Evolutionary conservation across 2,329 filamentous ascomycete genomes (phyloP).

Genomic region (Fusarium tjaetaba): DNA sequence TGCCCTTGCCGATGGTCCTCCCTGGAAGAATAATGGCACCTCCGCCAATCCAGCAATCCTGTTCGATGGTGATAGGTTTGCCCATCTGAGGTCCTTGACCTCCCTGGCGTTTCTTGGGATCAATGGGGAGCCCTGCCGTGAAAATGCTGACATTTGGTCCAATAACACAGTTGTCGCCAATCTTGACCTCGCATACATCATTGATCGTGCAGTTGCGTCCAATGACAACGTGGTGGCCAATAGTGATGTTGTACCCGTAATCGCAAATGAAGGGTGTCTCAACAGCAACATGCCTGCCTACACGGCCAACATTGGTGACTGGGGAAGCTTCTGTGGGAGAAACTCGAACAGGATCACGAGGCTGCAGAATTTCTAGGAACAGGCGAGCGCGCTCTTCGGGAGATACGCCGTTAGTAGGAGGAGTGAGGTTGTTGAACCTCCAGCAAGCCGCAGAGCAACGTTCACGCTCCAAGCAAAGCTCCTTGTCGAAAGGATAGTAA

Average conservation of each 20-base stretch:
- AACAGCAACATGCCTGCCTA: conserved; percentile 81
- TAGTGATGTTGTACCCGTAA: conserved; percentile 93
- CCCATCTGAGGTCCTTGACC: conserved; percentile 77
- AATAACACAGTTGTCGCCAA: conserved; percentile 80
- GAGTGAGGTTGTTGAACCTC: conserved; percentile 82
- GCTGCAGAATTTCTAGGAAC: conserved; percentile 77
- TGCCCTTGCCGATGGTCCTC: conserved; percentile 81
- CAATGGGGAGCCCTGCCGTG: conserved; percentile 76
- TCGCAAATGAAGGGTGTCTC: conserved; percentile 92
- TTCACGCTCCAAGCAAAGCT: conserved; percentile 85
- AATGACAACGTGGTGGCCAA: conserved; percentile 86
- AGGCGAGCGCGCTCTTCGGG: conserved; percentile 73
- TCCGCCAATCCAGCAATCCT: conserved; percentile 86
- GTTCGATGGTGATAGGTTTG: conserved; percentile 78
- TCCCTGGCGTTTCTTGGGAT: conserved; percentile 78
- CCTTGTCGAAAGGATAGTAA: conserved; percentile 82
- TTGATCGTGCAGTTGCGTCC: conserved; percentile 85
- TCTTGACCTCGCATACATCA: conserved; percentile 84
- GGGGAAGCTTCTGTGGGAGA: conserved; percentile 65
- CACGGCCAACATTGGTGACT: conserved; percentile 65
- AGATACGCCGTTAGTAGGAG: conserved; percentile 77
- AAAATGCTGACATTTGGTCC: conserved; percentile 90
- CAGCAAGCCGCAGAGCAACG: conserved; percentile 83
- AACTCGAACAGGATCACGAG: conserved; percentile 64
- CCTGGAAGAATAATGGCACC: conserved; percentile 82